Percentiles rank a stretch among this genome's conserved stretches.
phyloP scores from a whole-genome alignment of 2,329 filamentous ascomycete genomes.

The Trichocomaceae sp. region DNA sequence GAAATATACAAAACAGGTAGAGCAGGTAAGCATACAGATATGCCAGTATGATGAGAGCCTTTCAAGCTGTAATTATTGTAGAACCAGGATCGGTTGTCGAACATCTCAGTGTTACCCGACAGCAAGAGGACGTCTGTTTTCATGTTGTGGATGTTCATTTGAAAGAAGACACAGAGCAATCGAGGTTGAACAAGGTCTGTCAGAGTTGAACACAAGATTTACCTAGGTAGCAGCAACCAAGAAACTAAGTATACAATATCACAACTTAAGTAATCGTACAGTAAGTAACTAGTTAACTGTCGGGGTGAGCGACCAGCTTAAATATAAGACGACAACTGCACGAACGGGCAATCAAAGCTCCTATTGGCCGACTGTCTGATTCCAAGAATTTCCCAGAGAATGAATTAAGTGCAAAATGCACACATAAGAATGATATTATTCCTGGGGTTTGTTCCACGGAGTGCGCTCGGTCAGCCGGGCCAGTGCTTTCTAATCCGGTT shows the following conservation, averaged over 20 bases:
- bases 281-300: too few relatives aligned
- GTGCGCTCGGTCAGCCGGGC: neutral
- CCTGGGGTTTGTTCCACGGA: neutral
- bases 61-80: slow-evolving; percentile 4
- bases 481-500: neutral
- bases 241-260: neutral
- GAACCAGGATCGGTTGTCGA: slow-evolving; percentile 1
- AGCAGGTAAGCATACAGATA: neutral
- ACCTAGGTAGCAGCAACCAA: neutral
- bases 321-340: slow-evolving; percentile 3
- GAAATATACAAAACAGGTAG: neutral
- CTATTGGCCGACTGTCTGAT: neutral
- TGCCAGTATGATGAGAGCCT: slow-evolving; percentile 1
- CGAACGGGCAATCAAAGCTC: neutral
- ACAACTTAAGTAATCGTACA: neutral
- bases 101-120: slow-evolving; percentile 6
- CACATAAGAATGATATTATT: neutral
- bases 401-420: neutral
- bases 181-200: neutral
- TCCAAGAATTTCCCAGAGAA: neutral
- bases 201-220: neutral
- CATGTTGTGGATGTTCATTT: slow-evolving; percentile 6
- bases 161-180: neutral
- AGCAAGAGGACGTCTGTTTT: slow-evolving; percentile 7
- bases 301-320: slow-evolving; percentile 6